Percentiles rank a stretch among this genome's conserved stretches.
phyloP scores from a whole-genome alignment of 371 early-diverging fungal species.

The Mortierella polycephala region DNA sequence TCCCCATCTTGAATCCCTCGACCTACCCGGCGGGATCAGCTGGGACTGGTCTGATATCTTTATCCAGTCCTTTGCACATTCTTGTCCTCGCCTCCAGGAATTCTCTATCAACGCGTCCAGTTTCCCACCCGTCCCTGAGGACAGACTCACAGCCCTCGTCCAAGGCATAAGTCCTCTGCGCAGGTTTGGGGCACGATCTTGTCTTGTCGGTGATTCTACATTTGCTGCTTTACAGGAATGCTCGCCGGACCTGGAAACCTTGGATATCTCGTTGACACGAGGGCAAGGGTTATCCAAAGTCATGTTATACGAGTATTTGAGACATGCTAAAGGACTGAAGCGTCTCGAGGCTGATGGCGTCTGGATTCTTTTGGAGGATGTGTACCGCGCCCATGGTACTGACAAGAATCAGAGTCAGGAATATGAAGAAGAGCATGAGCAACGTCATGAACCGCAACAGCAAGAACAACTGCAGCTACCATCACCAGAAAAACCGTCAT shows the following conservation, averaged over 20 bases:
- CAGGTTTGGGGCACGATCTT: conserved; percentile 25
- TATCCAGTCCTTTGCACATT: not conserved
- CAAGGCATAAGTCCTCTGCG: conserved; percentile 3
- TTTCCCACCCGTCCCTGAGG: conserved; percentile 11
- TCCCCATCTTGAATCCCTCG: conserved; percentile 24
- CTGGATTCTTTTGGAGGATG: conserved; percentile 28
- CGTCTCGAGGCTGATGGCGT: conserved; percentile 32
- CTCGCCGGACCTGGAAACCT: conserved; percentile 15
- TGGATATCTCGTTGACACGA: conserved; percentile 40
- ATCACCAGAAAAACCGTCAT: not conserved
- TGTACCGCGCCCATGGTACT: not conserved
- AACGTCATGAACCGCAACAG: not conserved
- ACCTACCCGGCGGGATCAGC: conserved; percentile 25
- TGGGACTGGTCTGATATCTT: conserved; percentile 27
- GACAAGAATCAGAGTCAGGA: not conserved
- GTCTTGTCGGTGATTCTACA: conserved; percentile 17
- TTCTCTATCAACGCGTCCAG: conserved; percentile 33
- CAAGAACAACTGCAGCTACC: not conserved
- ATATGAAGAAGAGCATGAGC: not conserved
- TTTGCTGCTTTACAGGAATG: conserved; percentile 11
- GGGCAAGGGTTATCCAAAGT: conserved; percentile 9
- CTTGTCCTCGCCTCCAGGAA: conserved; percentile 11
- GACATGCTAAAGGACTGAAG: conserved; percentile 1
- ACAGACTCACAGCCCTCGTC: conserved; percentile 14
- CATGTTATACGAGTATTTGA: conserved; percentile 17